Percentiles rank a stretch among this genome's conserved stretches.
Conservation (phyloP, 768 basidiomycete genomes). For the Boletellus emodensis region DNA sequence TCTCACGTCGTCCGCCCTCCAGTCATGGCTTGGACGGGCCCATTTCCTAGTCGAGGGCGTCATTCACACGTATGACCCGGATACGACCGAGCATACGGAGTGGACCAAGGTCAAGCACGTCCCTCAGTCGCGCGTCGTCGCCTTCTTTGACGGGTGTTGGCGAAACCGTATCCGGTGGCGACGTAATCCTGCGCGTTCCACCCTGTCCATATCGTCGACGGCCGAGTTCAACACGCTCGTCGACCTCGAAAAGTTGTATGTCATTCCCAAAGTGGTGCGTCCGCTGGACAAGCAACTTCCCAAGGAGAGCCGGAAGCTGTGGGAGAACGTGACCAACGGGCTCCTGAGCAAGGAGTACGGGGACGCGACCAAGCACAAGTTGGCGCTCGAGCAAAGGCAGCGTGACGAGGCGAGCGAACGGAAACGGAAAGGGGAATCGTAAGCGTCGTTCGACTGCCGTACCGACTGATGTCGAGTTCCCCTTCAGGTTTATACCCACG, state of each 20-base stretch:
- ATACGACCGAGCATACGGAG: slow-evolving; percentile 56
- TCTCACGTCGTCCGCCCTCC: slow-evolving; percentile 1
- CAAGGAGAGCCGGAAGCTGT: slow-evolving; percentile 81
- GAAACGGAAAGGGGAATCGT: slow-evolving; percentile 77
- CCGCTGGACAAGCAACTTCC: slow-evolving; percentile 75
- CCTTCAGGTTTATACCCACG: slow-evolving; percentile 58
- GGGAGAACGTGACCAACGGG: slow-evolving; percentile 77
- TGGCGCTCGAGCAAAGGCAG: slow-evolving; percentile 89
- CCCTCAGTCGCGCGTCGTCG: slow-evolving; percentile 71
- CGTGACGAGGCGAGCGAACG: slow-evolving; percentile 84
- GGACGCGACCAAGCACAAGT: slow-evolving; percentile 90
- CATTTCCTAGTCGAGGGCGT: slow-evolving; percentile 86
- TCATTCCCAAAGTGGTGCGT: slow-evolving; percentile 82
- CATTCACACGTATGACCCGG: slow-evolving; percentile 75
- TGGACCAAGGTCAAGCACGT: slow-evolving; percentile 92
- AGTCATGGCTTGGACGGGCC: slow-evolving; percentile 89
- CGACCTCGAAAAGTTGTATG: slow-evolving; percentile 65
- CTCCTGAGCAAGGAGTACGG: slow-evolving; percentile 81
- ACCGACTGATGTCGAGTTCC: background rate
- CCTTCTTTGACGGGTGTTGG: slow-evolving; percentile 88
- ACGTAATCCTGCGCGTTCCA: slow-evolving; percentile 49
- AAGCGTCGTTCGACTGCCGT: slow-evolving; percentile 34
- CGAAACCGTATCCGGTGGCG: slow-evolving; percentile 78
- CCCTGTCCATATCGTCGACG: slow-evolving; percentile 37
- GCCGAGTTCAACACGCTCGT: slow-evolving; percentile 65